Evolutionary conservation across 1,284 basidiomycete species (phyloP).

Genomic region (Hortiboletus rubellus): DNA sequence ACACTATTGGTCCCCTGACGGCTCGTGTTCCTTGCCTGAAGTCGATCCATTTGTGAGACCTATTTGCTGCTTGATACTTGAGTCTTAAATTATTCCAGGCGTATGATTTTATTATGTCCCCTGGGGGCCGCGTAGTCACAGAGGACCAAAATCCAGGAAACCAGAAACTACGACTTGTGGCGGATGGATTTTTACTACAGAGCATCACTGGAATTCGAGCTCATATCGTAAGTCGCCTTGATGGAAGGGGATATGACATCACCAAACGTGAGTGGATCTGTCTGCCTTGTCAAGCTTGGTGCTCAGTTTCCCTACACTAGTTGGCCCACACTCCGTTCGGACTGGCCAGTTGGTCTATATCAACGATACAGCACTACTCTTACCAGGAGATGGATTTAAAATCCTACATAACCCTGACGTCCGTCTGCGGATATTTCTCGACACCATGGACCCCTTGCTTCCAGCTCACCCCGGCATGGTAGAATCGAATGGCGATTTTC

Average conservation of each 20-base stretch:
- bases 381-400: constrained; percentile 34
- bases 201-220: constrained; percentile 77
- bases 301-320: constrained; percentile 41
- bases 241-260: constrained; percentile 85
- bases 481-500: constrained; percentile 44
- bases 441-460: constrained; percentile 48
- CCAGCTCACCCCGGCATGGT: constrained; percentile 37
- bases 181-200: constrained; percentile 73
- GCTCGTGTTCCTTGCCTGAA: constrained; percentile 71
- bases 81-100: constrained; percentile 44
- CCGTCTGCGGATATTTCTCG: constrained; percentile 58
- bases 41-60: constrained; percentile 68
- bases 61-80: constrained; percentile 13
- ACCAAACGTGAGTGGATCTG: constrained; percentile 62
- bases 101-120: constrained; percentile 77
- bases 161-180: constrained; percentile 60
- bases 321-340: constrained; percentile 79
- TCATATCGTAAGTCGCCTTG: constrained; percentile 74
- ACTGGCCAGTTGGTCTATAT: constrained; percentile 81
- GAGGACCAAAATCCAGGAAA: constrained; percentile 72
- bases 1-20: constrained; percentile 60
- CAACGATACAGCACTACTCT: constrained; percentile 65
- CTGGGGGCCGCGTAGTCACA: constrained; percentile 48
- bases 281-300: background rate
- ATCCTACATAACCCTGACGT: constrained; percentile 46